A percentile compares a stretch with the other conserved stretches of the same genome.
phyloP scores from a whole-genome alignment of 441 rosid genomes.

The Mallotus japonicus region DNA sequence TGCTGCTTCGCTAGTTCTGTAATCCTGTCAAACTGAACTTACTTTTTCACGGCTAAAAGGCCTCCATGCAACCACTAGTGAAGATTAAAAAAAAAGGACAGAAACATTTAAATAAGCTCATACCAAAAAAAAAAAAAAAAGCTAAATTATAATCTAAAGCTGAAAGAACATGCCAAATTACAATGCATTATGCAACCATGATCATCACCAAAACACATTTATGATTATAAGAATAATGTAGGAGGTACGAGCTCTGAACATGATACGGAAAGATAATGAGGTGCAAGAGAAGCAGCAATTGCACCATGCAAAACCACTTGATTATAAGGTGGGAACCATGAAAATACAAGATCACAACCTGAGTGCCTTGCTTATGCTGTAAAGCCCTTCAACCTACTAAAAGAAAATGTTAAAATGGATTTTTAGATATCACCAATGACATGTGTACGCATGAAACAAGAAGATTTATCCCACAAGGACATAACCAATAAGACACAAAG shows the following conservation, averaged over 20 bases:
- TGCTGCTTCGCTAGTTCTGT: constrained; percentile 5
- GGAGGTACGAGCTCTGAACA: neutral
- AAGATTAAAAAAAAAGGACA: neutral
- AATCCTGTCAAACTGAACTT: neutral
- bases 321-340: neutral
- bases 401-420: neutral
- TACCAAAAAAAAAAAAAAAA: neutral
- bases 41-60: neutral
- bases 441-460: too few species aligned
- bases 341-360: neutral
- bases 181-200: neutral
- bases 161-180: neutral
- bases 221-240: neutral
- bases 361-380: neutral
- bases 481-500: neutral
- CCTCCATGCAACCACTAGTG: neutral
- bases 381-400: neutral
- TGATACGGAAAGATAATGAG: neutral
- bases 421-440: neutral
- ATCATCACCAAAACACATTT: neutral
- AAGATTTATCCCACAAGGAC: neutral
- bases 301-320: neutral
- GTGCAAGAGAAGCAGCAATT: neutral
- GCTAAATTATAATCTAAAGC: too few species aligned
- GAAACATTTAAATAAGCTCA: neutral